Evolutionary conservation across 176 grass and related monocot species (phyloP), one percentile per base, ranked within the genome.

Genomic region (Musa beccarii): DNA sequence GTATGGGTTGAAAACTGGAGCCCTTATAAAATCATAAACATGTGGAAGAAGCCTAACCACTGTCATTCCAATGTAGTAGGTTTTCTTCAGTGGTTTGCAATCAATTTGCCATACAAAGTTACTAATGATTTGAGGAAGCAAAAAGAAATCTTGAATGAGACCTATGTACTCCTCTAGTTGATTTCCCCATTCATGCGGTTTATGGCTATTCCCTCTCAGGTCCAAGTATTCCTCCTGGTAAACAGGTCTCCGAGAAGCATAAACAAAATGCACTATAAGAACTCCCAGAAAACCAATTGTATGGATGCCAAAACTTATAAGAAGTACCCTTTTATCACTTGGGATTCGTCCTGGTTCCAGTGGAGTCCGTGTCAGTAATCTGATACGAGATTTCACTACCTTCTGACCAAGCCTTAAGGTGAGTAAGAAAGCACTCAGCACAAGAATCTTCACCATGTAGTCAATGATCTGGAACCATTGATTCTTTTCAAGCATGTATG

Each of bases 331-430:
- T 51, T 70, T 68, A 64, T 96, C 92, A 86, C 84, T 90, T 11
- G 92, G 89, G 16, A 96, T 89, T 43, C 92, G 89, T 3, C 83
- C 76, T 0, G 85, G 87, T 79, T 96, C 89, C 53, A 96, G 80
- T 50, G 92, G 92, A 28, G 84, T 84, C 29, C 92, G 92, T 63
- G 83, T 88, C 0, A 92, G 83, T 78, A 90, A 50, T 14, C 89
- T 86, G 81, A 96, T 96, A 8, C 92, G 80, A 14, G 92, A 96
- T 69, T 88, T 86, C 92, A 85, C 86, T 6, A 92, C 92, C 85
- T 92, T 92, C 85, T 96, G 92, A 57, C 76, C 87, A 14, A 96
- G 76, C 50, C 92, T 84, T 49, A 96, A 68, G 25, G 92, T 92
- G 10, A 92, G 81, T 2, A 96, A 87, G 57, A 96, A 86, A 0